phyloP scores from a whole-genome alignment of 2,329 filamentous ascomycete species.

The Nemania sp. region DNA sequence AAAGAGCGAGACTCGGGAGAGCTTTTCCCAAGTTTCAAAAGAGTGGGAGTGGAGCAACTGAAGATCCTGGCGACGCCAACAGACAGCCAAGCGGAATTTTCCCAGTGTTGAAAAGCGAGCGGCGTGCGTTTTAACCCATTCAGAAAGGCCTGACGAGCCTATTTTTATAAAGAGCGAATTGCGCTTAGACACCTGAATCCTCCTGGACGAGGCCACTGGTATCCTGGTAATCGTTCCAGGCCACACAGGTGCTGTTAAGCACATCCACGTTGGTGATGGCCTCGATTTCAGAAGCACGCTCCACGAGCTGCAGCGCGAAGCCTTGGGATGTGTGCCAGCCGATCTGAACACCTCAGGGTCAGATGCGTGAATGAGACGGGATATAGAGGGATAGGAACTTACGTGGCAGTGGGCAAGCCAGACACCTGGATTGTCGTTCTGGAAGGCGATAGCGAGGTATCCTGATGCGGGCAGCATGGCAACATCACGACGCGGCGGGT shows the following conservation, averaged over 20 bases:
- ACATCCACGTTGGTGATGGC: slow-evolving; percentile 40
- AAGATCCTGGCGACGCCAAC: slow-evolving; percentile 11
- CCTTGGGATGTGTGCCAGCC: slow-evolving; percentile 64
- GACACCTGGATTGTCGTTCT: slow-evolving; percentile 64
- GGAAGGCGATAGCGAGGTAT: slow-evolving; percentile 63
- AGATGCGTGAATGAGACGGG: neutral
- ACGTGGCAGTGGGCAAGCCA: slow-evolving; percentile 57
- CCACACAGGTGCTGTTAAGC: slow-evolving; percentile 44
- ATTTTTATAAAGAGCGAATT: neutral
- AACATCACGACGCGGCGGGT: slow-evolving; percentile 63
- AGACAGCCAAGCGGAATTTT: slow-evolving; percentile 1
- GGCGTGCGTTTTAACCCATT: neutral
- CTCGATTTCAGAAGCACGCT: slow-evolving; percentile 50
- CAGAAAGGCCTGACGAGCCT: neutral
- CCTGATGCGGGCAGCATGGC: slow-evolving; percentile 60
- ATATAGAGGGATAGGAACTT: slow-evolving; percentile 17
- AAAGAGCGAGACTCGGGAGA: neutral
- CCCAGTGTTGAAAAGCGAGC: neutral
- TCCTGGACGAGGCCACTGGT: slow-evolving; percentile 45
- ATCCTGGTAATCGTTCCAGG: slow-evolving; percentile 50
- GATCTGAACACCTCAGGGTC: slow-evolving; percentile 51
- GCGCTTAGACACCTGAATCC: slow-evolving; percentile 52
- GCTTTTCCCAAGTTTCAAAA: neutral
- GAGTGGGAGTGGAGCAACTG: slow-evolving; percentile 7
- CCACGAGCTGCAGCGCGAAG: slow-evolving; percentile 65